phyloP scores from a whole-genome alignment of 139 green algal genomes.

The Cymbomonas tetramitiformis region DNA sequence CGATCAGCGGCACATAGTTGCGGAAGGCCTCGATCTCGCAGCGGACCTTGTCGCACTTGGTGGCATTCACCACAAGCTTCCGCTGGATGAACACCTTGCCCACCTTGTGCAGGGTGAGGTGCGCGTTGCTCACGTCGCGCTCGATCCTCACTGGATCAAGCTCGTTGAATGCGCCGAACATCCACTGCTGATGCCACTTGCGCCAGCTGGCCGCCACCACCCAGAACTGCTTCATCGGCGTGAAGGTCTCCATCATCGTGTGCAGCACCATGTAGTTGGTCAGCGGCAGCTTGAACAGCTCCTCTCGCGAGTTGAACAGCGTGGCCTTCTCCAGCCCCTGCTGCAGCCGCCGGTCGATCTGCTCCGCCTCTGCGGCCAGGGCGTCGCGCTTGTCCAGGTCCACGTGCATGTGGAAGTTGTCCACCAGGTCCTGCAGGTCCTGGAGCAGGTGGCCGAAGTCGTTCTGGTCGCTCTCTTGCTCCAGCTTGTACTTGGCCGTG shows the following conservation, averaged over 20 bases:
- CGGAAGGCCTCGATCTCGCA: constrained; percentile 52
- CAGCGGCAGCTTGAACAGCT: constrained; percentile 34
- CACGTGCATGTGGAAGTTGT: not conserved
- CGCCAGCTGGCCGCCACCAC: constrained; percentile 34
- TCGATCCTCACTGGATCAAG: constrained; percentile 53
- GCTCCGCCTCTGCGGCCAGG: not conserved
- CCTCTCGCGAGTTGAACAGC: constrained; percentile 47
- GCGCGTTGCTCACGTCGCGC: constrained; percentile 32
- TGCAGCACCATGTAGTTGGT: constrained; percentile 51
- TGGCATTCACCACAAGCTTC: constrained; percentile 31
- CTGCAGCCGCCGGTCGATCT: constrained; percentile 42
- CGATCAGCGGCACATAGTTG: constrained; percentile 47
- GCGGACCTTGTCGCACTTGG: constrained; percentile 40
- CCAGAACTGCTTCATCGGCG: constrained; percentile 64
- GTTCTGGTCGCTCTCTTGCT: constrained; percentile 46
- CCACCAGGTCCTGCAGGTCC: constrained; percentile 8
- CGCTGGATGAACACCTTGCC: constrained; percentile 36
- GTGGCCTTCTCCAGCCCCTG: constrained; percentile 37
- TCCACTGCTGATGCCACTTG: constrained; percentile 31
- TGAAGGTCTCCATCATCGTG: constrained; percentile 44
- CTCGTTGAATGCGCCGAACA: constrained; percentile 38
- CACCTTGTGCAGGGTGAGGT: constrained; percentile 43
- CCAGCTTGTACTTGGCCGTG: too few species aligned
- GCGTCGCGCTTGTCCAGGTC: constrained; percentile 4
- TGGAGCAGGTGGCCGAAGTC: constrained; percentile 32